phyloP scores from a whole-genome alignment of 2,329 filamentous ascomycete genomes.

The Aspergillus aculeatus region DNA sequence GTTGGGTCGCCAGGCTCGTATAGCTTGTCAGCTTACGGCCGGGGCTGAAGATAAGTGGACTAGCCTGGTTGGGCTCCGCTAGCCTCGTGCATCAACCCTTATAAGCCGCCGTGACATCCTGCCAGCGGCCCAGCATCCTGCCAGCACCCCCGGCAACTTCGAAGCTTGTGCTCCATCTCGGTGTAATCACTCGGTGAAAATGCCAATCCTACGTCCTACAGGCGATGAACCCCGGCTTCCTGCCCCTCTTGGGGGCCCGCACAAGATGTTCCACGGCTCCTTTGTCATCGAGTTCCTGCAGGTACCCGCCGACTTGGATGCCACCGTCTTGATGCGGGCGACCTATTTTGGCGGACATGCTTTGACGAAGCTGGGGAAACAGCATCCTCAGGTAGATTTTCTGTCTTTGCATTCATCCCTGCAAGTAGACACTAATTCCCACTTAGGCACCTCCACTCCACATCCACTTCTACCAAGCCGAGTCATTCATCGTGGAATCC shows the following conservation, averaged over 20 bases:
- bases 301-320: slow-evolving; percentile 4
- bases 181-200: neutral
- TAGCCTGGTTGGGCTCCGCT: too few relatives aligned
- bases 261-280: slow-evolving; percentile 10
- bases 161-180: too few relatives aligned
- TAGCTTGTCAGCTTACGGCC: too few relatives aligned
- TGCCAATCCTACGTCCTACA: neutral
- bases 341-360: slow-evolving; percentile 8
- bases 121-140: too few relatives aligned
- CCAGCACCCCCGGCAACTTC: too few relatives aligned
- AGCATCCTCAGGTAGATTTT: slow-evolving; percentile 4
- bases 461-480: slow-evolving; percentile 9
- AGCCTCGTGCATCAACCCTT: too few relatives aligned
- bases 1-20: too few relatives aligned
- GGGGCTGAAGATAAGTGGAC: too few relatives aligned
- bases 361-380: slow-evolving; percentile 3
- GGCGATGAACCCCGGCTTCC: slow-evolving; percentile 6
- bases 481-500: slow-evolving; percentile 7
- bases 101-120: too few relatives aligned
- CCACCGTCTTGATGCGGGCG: slow-evolving; percentile 10
- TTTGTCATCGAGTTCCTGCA: slow-evolving; percentile 13
- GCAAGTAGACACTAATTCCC: neutral
- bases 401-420: neutral
- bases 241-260: slow-evolving; percentile 7
- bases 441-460: slow-evolving; percentile 6